These are phyloP conservation scores for apple (Malus domestica) DNA, from an alignment of 306 rosid genomes.

Conservation along the genomic window ASM211411v1 NC_041800.1:7139001-7139500, in stretches of 20 bases:
- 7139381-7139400: constrained; percentile 83
- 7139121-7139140: constrained; percentile 81
- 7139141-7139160: constrained; percentile 77
- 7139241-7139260: constrained; percentile 95
- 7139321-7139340: constrained; percentile 86
- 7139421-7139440: constrained; percentile 98
- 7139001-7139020: constrained; percentile 92
- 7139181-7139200: constrained; percentile 87
- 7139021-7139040: constrained; percentile 75
- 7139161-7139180: constrained; percentile 62
- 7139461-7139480: constrained; percentile 88
- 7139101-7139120: constrained; percentile 50
- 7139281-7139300: constrained; percentile 91
- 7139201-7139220: constrained; percentile 86
- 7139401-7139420: constrained; percentile 90
- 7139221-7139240: constrained; percentile 90
- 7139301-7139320: constrained; percentile 80
- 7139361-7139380: constrained; percentile 92
- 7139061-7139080: constrained; percentile 85
- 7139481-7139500: constrained; percentile 97
- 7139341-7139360: constrained; percentile 81
- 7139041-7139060: constrained; percentile 83
- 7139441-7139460: constrained; percentile 91
- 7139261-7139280: constrained; percentile 95
- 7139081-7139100: constrained; percentile 57